These are phyloP conservation scores for Fusarium brachygibbosum DNA, from an alignment of 2,329 filamentous ascomycete genomes.

Conservation along the genomic window DNA sequence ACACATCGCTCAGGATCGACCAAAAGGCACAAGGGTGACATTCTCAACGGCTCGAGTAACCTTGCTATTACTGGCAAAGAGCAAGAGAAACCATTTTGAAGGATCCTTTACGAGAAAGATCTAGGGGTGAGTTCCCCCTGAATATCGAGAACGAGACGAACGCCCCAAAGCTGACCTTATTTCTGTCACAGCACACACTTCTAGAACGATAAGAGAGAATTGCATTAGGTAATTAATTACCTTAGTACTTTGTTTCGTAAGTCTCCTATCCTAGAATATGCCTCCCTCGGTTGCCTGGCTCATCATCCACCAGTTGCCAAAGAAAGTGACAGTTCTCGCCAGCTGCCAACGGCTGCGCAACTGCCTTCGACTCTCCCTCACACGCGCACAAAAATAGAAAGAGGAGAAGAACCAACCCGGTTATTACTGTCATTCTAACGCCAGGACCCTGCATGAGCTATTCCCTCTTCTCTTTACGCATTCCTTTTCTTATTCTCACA, in stretches of 20 bases:
- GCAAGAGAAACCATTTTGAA: background rate
- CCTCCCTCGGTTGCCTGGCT: background rate
- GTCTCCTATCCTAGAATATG: background rate
- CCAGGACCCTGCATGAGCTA: background rate
- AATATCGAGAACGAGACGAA: background rate
- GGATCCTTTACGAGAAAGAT: background rate
- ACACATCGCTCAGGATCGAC: background rate
- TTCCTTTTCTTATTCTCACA: background rate
- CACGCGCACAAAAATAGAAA: background rate
- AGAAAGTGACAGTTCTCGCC: slow-evolving; percentile 26
- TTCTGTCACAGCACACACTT: background rate
- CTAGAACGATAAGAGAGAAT: background rate
- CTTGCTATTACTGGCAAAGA: background rate
- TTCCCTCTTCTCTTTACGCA: background rate
- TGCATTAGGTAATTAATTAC: no score
- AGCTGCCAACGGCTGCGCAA: slow-evolving; percentile 31
- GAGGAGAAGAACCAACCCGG: background rate
- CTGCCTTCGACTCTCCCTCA: background rate
- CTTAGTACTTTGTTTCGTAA: background rate
- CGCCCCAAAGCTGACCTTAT: background rate
- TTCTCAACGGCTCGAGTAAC: background rate
- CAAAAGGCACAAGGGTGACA: background rate
- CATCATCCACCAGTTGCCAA: background rate
- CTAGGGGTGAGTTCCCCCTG: background rate
- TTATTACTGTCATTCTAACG: background rate